Evolutionary conservation across 73 alveolate genomes (phyloP), one percentile per base, ranked within the genome.

Genomic region (Uronychia binucleata): DNA sequence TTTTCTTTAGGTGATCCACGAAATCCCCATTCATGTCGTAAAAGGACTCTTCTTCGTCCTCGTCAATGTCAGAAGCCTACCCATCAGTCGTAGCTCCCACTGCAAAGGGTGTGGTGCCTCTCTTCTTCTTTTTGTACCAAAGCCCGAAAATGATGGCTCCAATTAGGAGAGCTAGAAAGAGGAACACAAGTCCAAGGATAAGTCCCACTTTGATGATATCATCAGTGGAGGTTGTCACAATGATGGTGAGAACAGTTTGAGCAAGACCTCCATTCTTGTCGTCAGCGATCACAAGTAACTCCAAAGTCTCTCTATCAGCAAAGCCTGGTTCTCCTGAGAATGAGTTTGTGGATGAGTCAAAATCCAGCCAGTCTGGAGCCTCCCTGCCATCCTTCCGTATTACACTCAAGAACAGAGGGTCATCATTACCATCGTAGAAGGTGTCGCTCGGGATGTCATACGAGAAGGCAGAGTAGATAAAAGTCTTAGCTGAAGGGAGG

Each of bases 11-110:
- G 58, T 75, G 32, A 75, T 75, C 32, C 27, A 28, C 81, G 5
- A 75, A 26, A 5, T 75, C 28, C 1, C 81, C 81, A 26, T 28
- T 75, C 81, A 26, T 75, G 27, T 75, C 81, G 32, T 75, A 75
- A 30, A 75, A 28, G 28, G 19, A 26, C 27, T 75, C 81, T 75
- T 75, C 81, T 75, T 75, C 81, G 5, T 46, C 67, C 19, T 46
- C 67, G 67, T 46, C 67, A 19, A 46, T 46, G 67, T 46, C 67
- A 46, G 81, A 75, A 30, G 28, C 81, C 5, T 35, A 25, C 28
- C 32, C 81, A 28, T 25, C 81, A 26, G 5, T 75, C 30, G 81
- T 75, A 8, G 58, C 57, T 75, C 19, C 25, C 19, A 28, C 32
- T 5, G 58, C 32, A 8, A 32, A 28, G 5, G 11, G 57, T 30